A percentile compares a stretch with the other conserved stretches of the same genome.
These are phyloP conservation scores for Picea abies DNA, from an alignment of 83 land plant genomes.

Conservation along the genomic window DNA sequence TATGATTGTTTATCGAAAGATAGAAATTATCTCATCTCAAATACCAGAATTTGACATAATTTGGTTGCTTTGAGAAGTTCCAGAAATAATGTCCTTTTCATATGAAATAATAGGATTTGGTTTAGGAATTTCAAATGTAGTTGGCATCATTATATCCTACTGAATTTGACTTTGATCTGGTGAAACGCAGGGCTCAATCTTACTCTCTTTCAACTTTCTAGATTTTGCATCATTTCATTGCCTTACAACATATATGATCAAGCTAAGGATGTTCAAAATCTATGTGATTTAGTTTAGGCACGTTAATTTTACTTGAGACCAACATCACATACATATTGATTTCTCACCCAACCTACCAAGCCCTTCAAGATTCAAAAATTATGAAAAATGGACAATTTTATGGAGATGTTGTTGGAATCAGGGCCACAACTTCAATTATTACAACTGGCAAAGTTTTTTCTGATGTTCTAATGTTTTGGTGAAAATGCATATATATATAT, in stretches of 20 bases:
- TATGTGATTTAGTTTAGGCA: not conserved
- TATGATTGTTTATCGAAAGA: conserved; percentile 65
- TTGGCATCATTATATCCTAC: conserved; percentile 39
- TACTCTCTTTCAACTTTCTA: not conserved
- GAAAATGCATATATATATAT: conserved; percentile 85
- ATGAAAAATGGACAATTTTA: conserved; percentile 19
- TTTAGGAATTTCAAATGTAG: conserved; percentile 67
- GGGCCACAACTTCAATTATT: conserved; percentile 12
- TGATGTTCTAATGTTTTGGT: conserved; percentile 59
- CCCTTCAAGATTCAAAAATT: not conserved
- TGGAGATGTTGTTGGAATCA: conserved; percentile 59
- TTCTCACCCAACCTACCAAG: too few relatives aligned
- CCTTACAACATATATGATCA: not conserved
- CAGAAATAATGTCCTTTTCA: conserved; percentile 77
- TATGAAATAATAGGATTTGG: conserved; percentile 69
- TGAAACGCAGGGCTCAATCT: too few relatives aligned
- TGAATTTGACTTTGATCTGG: not conserved
- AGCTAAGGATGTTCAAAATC: not conserved
- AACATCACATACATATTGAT: too few relatives aligned
- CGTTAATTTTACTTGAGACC: too few relatives aligned
- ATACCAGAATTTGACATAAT: conserved; percentile 70
- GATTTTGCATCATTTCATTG: not conserved
- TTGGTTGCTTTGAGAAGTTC: conserved; percentile 62
- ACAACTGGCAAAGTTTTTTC: conserved; percentile 47
- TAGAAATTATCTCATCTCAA: conserved; percentile 61